These are phyloP conservation scores for Boletus rex-veris DNA, from an alignment of 768 basidiomycete genomes.

Conservation along the genomic window DNA sequence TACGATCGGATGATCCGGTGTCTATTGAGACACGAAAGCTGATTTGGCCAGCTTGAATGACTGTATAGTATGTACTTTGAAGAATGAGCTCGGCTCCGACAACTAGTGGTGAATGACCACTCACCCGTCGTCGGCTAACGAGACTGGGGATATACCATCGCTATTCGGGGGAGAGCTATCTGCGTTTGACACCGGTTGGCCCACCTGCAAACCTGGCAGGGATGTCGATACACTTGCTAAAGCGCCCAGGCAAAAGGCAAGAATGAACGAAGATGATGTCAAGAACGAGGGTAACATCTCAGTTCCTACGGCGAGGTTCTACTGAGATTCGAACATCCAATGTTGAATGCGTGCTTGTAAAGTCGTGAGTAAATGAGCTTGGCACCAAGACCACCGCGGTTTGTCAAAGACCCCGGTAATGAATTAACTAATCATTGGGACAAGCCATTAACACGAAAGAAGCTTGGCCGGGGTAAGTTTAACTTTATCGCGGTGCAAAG, in stretches of 20 bases:
- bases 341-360: background rate
- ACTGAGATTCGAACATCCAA: conserved; percentile 21
- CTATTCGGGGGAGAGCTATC: conserved; percentile 25
- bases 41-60: conserved; percentile 58
- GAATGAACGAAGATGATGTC: background rate
- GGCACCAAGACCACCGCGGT: too few species aligned
- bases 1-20: conserved; percentile 53
- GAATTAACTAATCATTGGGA: background rate
- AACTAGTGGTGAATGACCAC: conserved; percentile 34
- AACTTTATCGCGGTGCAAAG: conserved; percentile 4
- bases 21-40: conserved; percentile 69
- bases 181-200: conserved; percentile 9
- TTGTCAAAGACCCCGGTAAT: background rate
- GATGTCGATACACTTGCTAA: background rate
- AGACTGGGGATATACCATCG: conserved; percentile 42
- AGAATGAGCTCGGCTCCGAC: conserved; percentile 3
- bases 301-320: conserved; percentile 3
- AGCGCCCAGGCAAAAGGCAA: conserved; percentile 11
- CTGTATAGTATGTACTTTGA: conserved; percentile 62
- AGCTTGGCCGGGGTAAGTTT: background rate
- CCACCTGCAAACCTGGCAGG: conserved; percentile 12
- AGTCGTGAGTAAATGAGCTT: background rate
- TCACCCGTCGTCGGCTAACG: conserved; percentile 47
- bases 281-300: conserved; percentile 22
- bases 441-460: background rate